Conservation (phyloP, 2,329 filamentous ascomycete genomes). For the Fusarium tupiense region DNA sequence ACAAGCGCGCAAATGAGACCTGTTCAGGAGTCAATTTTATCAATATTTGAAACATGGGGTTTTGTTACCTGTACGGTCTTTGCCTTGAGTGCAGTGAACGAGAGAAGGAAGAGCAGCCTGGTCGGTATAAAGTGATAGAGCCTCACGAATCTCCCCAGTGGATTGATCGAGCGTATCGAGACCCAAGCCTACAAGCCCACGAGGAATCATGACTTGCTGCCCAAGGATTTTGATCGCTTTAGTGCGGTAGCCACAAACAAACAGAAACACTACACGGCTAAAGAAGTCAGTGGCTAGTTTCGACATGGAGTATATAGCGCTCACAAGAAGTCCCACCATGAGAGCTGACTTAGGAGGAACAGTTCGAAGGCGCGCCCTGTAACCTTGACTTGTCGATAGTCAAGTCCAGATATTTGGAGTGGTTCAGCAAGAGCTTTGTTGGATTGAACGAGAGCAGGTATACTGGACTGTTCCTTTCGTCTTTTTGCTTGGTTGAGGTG, state of each 20-base stretch:
- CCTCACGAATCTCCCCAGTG: conserved; percentile 64
- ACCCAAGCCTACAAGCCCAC: conserved; percentile 76
- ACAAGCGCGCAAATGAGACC: conserved; percentile 76
- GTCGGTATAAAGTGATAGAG: conserved; percentile 45
- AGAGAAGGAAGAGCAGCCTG: conserved; percentile 68
- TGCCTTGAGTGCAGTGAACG: conserved; percentile 89
- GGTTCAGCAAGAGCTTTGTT: conserved; percentile 64
- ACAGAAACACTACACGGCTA: conserved; percentile 65
- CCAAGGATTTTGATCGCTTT: conserved; percentile 76
- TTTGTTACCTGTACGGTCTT: conserved; percentile 68
- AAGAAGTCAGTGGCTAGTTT: background rate
- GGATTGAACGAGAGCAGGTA: conserved; percentile 50
- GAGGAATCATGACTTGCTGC: conserved; percentile 74
- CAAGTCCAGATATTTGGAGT: conserved; percentile 69
- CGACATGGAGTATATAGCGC: conserved; percentile 25
- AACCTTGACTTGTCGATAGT: conserved; percentile 75
- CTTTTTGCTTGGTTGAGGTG: conserved; percentile 75
- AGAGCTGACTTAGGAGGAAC: conserved; percentile 72
- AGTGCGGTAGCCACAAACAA: conserved; percentile 72
- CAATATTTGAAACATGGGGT: too few species aligned
- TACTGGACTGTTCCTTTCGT: conserved; percentile 57
- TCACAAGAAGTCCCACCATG: conserved; percentile 73
- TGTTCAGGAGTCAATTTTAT: conserved; percentile 50
- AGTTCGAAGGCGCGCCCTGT: conserved; percentile 77
- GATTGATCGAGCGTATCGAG: conserved; percentile 76